Conservation (phyloP, 2,329 filamentous ascomycete species). For the Phaeosphaeriaceae sp. region DNA sequence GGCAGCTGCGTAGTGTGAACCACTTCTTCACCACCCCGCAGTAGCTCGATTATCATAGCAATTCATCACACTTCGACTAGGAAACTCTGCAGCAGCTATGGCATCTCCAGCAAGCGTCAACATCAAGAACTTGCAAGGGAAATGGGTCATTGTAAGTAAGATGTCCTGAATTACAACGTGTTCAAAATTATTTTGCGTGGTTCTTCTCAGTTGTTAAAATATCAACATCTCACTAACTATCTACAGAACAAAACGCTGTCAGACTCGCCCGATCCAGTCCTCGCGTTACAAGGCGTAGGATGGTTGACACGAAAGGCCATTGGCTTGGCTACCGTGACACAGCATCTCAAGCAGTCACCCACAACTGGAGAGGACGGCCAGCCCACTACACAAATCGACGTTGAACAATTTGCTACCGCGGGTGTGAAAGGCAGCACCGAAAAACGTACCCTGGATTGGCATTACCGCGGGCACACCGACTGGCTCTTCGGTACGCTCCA, state of each 20-base stretch:
- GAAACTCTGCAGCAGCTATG: slow-evolving; percentile 32
- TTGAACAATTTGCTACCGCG: slow-evolving; percentile 74
- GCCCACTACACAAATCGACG: slow-evolving; percentile 66
- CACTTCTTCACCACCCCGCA: slow-evolving; percentile 9
- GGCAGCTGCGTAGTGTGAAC: slow-evolving; percentile 1
- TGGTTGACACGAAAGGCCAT: slow-evolving; percentile 78
- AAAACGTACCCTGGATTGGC: slow-evolving; percentile 63
- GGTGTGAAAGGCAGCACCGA: slow-evolving; percentile 73
- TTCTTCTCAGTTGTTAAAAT: neutral
- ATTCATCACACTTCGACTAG: slow-evolving; percentile 1
- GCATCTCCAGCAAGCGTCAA: slow-evolving; percentile 44
- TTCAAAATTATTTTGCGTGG: neutral
- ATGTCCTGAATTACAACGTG: neutral
- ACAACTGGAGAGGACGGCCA: slow-evolving; percentile 27
- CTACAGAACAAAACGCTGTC: slow-evolving; percentile 77
- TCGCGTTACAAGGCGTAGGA: slow-evolving; percentile 64
- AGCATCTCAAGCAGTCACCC: slow-evolving; percentile 58
- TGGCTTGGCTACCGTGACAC: slow-evolving; percentile 70
- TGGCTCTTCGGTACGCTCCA: slow-evolving; percentile 78
- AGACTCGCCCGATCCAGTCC: slow-evolving; percentile 70
- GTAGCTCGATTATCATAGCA: slow-evolving; percentile 2
- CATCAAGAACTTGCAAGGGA: slow-evolving; percentile 47
- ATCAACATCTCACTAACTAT: slow-evolving; percentile 1
- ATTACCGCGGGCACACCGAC: slow-evolving; percentile 72
- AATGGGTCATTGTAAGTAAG: slow-evolving; percentile 50